Percentiles rank a stretch among this genome's conserved stretches.
Conservation (phyloP, 2,329 filamentous ascomycete genomes). For the Trichoderma sp. region DNA sequence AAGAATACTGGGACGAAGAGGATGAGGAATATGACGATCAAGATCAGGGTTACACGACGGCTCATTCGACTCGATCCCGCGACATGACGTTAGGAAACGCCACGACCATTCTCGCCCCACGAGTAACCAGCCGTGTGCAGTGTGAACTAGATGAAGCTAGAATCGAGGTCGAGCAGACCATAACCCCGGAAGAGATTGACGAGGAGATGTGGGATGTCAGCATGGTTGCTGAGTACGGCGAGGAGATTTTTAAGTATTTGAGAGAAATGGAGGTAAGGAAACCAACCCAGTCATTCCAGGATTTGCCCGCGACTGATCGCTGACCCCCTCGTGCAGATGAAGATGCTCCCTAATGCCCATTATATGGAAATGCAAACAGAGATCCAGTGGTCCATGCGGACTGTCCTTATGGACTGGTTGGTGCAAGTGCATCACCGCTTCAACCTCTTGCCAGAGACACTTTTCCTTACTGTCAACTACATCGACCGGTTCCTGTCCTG, state of each 20-base stretch:
- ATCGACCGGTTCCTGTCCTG: conserved; percentile 93
- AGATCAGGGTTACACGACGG: conserved; percentile 70
- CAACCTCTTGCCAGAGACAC: conserved; percentile 83
- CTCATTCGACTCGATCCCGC: conserved; percentile 71
- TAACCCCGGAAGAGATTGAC: conserved; percentile 71
- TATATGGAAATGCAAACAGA: conserved; percentile 99
- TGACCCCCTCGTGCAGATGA: conserved; percentile 49
- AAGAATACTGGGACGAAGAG: conserved; percentile 77
- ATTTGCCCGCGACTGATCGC: background rate
- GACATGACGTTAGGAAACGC: conserved; percentile 52
- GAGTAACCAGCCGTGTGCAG: conserved; percentile 63
- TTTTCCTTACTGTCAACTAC: conserved; percentile 94
- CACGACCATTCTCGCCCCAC: conserved; percentile 66
- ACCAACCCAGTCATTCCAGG: background rate
- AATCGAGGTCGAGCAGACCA: conserved; percentile 65
- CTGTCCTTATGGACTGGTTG: conserved; percentile 96
- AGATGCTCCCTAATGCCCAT: conserved; percentile 80
- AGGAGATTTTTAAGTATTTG: conserved; percentile 96
- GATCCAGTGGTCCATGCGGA: conserved; percentile 98
- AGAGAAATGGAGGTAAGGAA: conserved; percentile 73
- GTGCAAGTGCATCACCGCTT: conserved; percentile 95
- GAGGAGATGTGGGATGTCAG: conserved; percentile 92
- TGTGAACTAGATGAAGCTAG: conserved; percentile 69
- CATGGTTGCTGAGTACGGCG: conserved; percentile 96
- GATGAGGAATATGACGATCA: conserved; percentile 63